Percentiles rank a stretch among this genome's conserved stretches.
These are phyloP conservation scores for Microbotryomycetes sp. DNA, from an alignment of 1,284 basidiomycete species.

Conservation along the genomic window DNA sequence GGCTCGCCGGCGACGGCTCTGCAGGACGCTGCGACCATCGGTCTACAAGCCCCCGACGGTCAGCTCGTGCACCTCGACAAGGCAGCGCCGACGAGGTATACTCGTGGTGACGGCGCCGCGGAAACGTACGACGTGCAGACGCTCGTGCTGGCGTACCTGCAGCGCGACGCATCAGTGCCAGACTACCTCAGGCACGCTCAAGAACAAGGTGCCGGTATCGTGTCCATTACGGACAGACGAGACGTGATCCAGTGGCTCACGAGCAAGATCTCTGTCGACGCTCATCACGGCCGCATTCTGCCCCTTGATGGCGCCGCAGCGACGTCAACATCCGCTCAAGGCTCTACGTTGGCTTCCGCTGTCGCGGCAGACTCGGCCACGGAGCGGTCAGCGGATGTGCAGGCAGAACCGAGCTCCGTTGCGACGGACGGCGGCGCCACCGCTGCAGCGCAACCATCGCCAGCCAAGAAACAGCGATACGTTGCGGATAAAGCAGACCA, in stretches of 20 bases:
- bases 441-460: conserved; percentile 50
- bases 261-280: conserved; percentile 48
- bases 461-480: conserved; percentile 49
- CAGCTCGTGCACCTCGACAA: not conserved
- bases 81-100: not conserved
- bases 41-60: not conserved
- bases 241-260: conserved; percentile 74
- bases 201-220: conserved; percentile 62
- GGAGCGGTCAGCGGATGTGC: conserved; percentile 54
- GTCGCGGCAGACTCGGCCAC: conserved; percentile 44
- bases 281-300: not conserved
- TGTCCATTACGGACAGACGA: conserved; percentile 77
- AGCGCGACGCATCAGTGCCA: conserved; percentile 61
- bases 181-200: conserved; percentile 81
- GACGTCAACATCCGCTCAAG: not conserved
- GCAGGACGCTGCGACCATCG: not conserved
- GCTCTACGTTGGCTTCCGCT: not conserved
- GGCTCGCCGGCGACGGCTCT: not conserved
- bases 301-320: not conserved
- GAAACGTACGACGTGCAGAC: conserved; percentile 68
- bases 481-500: conserved; percentile 66
- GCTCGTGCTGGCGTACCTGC: conserved; percentile 68
- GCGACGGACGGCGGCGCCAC: conserved; percentile 20
- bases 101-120: conserved; percentile 38
- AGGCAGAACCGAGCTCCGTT: conserved; percentile 40